A percentile compares a stretch with the other conserved stretches of the same genome.
phyloP scores from a whole-genome alignment of 306 rosid genomes.

The Acmispon strigosus region DNA sequence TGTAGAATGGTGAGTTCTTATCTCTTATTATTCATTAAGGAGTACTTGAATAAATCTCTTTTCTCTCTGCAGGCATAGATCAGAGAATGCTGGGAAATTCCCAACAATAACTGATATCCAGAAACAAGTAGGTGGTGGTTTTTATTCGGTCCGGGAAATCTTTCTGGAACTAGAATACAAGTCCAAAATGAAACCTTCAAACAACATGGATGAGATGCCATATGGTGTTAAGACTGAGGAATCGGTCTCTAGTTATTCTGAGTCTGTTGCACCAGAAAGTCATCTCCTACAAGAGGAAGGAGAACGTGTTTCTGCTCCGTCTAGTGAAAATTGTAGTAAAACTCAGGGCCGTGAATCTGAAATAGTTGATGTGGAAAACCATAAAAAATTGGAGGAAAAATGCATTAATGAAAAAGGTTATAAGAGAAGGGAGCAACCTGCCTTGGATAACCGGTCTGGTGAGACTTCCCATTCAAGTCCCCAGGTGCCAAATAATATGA shows the following conservation, averaged over 20 bases:
- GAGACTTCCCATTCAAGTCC: conserved; percentile 13
- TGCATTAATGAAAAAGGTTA: conserved; percentile 16
- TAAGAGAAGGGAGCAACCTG: conserved; percentile 16
- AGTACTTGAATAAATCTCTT: background rate
- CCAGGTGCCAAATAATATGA: conserved; percentile 20
- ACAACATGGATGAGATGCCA: background rate
- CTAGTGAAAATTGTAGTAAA: conserved; percentile 3
- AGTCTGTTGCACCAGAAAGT: conserved; percentile 15
- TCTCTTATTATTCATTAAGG: background rate
- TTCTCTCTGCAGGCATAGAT: conserved; percentile 45
- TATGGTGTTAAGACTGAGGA: conserved; percentile 16
- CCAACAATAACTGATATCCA: conserved; percentile 12
- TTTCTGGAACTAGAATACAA: conserved; percentile 47
- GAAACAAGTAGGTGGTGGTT: conserved; percentile 58
- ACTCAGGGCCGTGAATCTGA: conserved; percentile 16
- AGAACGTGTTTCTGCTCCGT: conserved; percentile 8
- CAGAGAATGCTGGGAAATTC: conserved; percentile 52
- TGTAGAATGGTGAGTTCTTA: background rate
- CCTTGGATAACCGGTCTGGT: conserved; percentile 15
- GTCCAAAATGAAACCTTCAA: conserved; percentile 22
- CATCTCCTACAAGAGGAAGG: conserved; percentile 17
- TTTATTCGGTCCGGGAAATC: conserved; percentile 42
- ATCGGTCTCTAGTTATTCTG: conserved; percentile 24
- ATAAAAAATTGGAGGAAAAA: conserved; percentile 8
- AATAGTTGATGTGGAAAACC: conserved; percentile 9